Conservation (phyloP, 2,329 filamentous ascomycete species). For the Cercospora janseana region DNA sequence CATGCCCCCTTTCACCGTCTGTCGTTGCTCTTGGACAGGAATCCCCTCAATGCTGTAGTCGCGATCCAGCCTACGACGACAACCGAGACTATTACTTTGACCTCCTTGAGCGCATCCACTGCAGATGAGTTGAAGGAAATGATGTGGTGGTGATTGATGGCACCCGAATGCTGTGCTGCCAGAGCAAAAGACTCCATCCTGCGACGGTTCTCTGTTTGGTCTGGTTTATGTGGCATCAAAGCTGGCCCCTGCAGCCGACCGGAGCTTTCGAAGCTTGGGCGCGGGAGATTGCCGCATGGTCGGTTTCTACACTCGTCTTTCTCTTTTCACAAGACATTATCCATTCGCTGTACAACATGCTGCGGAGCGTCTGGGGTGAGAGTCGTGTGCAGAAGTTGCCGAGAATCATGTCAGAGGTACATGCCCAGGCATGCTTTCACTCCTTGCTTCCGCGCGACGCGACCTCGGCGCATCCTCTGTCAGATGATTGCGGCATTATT, state of each 20-base stretch:
- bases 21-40: constrained; percentile 20
- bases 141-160: constrained; percentile 48
- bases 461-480: no score
- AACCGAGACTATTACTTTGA: constrained; percentile 52
- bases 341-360: no score
- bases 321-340: not conserved
- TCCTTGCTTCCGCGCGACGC: no score
- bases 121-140: constrained; percentile 53
- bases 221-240: constrained; percentile 11
- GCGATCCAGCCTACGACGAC: constrained; percentile 42
- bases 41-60: constrained; percentile 30
- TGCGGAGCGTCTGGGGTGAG: no score
- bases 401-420: no score
- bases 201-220: not conserved
- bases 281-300: not conserved
- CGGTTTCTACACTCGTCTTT: not conserved
- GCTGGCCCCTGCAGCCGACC: constrained; percentile 5
- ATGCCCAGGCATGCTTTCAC: no score
- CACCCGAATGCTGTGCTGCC: constrained; percentile 36
- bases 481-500: no score
- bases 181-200: constrained; percentile 38
- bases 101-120: constrained; percentile 51
- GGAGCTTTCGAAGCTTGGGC: constrained; percentile 10
- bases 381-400: no score
- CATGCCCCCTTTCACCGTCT: constrained; percentile 5